Base-by-base conservation (phyloP, 129 eudicot genomes). In the Centrapalus pauciflorus region DNA sequence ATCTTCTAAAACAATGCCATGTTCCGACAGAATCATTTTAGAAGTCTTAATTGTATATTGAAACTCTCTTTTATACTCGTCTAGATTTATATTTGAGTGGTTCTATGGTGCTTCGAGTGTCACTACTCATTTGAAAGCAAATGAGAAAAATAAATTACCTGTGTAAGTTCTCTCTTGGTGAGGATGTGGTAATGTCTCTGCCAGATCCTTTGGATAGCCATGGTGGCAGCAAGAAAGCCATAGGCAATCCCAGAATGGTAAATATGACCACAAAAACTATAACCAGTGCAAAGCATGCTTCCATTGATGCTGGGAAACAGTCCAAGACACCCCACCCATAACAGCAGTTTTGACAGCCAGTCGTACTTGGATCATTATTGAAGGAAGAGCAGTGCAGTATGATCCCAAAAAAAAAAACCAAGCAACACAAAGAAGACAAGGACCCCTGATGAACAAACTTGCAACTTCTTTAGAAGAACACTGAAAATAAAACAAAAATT, bases 161-260 rank as follows among this genome's bases (percentile, higher is more conserved):
- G 87, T 7, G 97, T 86, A 27, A 90, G 89, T 80, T 86, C 89
- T 80, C 89, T 86, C 78, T 90, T 90, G 55, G 91, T 82, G 77
- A 90, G 95, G 61, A 90, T 90, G 77, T 90, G 95, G 79, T 90
- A 87, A 72, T 90, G 97, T 78, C 97, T 86, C 75, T 90, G 97
- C 97, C 95, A 90, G 46, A 90, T 90, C 76, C 95, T 80, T 64
- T 90, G 95, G 24, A 86, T 64, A 58, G 85, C 95, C 97, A 90
- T 79, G 62, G 91, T 90, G 79, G 89, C 85, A 72, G 95, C 97
- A 73, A 90, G 91, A 66, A 90, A 84, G 7, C 95, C 95, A 71
- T 90, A 90, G 0, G 95, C 95, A 73, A 90, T 76, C 62, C 97
- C 97, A 90, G 95, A 65, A 90, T 82, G 13, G 92, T 92, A 25